Conservation (phyloP, 805 yeast species). For the Starmera quercuum region DNA sequence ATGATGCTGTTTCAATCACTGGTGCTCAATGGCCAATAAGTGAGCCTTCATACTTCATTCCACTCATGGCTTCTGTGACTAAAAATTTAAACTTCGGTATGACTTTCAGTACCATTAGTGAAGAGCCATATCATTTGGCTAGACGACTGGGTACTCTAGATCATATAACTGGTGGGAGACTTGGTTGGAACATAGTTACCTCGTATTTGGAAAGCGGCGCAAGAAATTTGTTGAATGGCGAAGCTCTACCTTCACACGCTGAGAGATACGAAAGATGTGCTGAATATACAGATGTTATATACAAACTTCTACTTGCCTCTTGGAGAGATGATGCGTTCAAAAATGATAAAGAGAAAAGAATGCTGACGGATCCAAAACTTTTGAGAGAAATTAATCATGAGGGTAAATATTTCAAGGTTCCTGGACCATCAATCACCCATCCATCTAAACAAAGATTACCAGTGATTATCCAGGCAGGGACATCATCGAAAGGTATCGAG, state of each 20-base stretch:
- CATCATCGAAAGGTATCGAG: slow-evolving; percentile 27
- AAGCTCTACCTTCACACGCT: slow-evolving; percentile 27
- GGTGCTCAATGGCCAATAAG: slow-evolving; percentile 28
- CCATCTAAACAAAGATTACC: slow-evolving; percentile 34
- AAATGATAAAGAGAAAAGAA: slow-evolving; percentile 13
- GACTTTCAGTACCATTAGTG: slow-evolving; percentile 32
- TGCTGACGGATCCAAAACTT: slow-evolving; percentile 25
- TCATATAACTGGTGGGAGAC: slow-evolving; percentile 29
- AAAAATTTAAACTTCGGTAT: slow-evolving; percentile 28
- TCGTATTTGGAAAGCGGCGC: slow-evolving; percentile 33
- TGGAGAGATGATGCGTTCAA: slow-evolving; percentile 30
- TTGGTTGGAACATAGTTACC: slow-evolving; percentile 37
- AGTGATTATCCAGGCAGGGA: slow-evolving; percentile 32
- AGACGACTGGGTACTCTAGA: slow-evolving; percentile 33
- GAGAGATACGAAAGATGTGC: slow-evolving; percentile 30
- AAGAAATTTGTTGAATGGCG: slow-evolving; percentile 25
- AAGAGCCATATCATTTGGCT: slow-evolving; percentile 30
- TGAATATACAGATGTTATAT: slow-evolving; percentile 29
- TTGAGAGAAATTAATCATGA: slow-evolving; percentile 28
- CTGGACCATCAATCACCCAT: slow-evolving; percentile 28
- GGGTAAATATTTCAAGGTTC: slow-evolving; percentile 29
- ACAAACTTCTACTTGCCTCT: slow-evolving; percentile 27
- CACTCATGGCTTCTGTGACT: slow-evolving; percentile 33
- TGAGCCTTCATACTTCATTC: slow-evolving; percentile 29
- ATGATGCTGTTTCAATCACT: slow-evolving; percentile 8